Conservation (phyloP, 306 rosid genomes). For the Castanospermum australe region DNA sequence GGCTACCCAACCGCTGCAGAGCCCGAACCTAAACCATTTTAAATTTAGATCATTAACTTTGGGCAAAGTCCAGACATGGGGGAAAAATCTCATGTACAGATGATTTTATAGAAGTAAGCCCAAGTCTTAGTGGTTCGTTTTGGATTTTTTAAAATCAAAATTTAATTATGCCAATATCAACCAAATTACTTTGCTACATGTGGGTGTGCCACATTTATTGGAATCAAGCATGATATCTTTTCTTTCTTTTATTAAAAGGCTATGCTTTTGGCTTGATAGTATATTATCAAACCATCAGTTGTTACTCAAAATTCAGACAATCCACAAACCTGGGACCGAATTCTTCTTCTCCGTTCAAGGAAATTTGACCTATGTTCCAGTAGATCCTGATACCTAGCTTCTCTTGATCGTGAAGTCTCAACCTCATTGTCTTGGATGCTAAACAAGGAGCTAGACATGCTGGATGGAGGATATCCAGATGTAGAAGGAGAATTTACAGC, state of each 20-base stretch:
- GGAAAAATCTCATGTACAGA: background rate
- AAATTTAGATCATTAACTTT: slow-evolving; percentile 20
- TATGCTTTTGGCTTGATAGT: background rate
- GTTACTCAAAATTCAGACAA: background rate
- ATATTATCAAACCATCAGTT: slow-evolving; percentile 20
- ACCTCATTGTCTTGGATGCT: slow-evolving; percentile 71
- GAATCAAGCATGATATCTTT: background rate
- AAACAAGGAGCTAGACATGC: slow-evolving; percentile 59
- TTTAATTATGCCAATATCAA: background rate
- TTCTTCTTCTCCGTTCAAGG: slow-evolving; percentile 94
- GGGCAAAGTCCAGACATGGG: background rate
- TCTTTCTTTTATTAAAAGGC: background rate
- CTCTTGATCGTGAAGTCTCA: slow-evolving; percentile 73
- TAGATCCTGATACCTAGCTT: slow-evolving; percentile 86
- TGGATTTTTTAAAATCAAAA: background rate
- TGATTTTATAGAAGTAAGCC: background rate
- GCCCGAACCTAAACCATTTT: slow-evolving; percentile 84
- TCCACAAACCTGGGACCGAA: slow-evolving; percentile 91
- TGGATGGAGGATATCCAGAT: slow-evolving; percentile 53
- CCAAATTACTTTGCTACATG: background rate
- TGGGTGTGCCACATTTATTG: background rate
- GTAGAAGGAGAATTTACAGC: slow-evolving; percentile 44
- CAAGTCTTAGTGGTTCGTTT: background rate
- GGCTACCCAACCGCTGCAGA: slow-evolving; percentile 95
- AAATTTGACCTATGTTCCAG: slow-evolving; percentile 91